Conservation (phyloP, 208 protist species). For the Leishmania tropica region DNA sequence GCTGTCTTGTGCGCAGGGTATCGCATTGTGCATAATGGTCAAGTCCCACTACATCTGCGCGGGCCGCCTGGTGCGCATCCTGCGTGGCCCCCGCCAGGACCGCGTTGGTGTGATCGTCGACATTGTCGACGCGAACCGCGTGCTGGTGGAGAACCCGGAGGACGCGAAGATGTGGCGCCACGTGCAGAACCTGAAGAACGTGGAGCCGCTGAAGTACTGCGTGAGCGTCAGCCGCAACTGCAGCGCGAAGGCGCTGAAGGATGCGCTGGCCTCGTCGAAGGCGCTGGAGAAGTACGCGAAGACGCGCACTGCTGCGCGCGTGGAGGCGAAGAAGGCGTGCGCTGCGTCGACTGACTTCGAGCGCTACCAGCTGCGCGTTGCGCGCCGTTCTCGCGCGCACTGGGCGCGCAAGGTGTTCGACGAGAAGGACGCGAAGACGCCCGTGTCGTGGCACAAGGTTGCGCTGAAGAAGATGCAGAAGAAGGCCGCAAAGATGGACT, state of each 20-base stretch:
- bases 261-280: slow-evolving; percentile 66
- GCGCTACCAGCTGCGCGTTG: slow-evolving; percentile 92
- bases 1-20: slow-evolving; percentile 23
- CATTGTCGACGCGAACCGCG: slow-evolving; percentile 90
- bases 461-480: slow-evolving; percentile 87
- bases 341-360: slow-evolving; percentile 89
- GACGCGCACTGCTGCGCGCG: slow-evolving; percentile 77
- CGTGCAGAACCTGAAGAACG: slow-evolving; percentile 90
- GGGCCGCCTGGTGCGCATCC: slow-evolving; percentile 64
- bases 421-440: slow-evolving; percentile 86
- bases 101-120: slow-evolving; percentile 79
- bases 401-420: slow-evolving; percentile 92
- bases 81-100: slow-evolving; percentile 64
- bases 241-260: slow-evolving; percentile 80
- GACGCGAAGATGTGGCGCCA: slow-evolving; percentile 92
- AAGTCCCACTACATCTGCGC: slow-evolving; percentile 62
- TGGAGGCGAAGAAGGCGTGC: slow-evolving; percentile 84
- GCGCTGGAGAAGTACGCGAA: slow-evolving; percentile 86
- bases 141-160: slow-evolving; percentile 90
- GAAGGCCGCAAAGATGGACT: slow-evolving; percentile 85
- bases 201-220: slow-evolving; percentile 84
- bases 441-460: slow-evolving; percentile 91
- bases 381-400: slow-evolving; percentile 88
- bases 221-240: slow-evolving; percentile 68
- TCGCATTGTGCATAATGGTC: slow-evolving; percentile 56